Base-by-base conservation (phyloP, 805 yeast species). In the Tetrapisispora iriomotensis region DNA sequence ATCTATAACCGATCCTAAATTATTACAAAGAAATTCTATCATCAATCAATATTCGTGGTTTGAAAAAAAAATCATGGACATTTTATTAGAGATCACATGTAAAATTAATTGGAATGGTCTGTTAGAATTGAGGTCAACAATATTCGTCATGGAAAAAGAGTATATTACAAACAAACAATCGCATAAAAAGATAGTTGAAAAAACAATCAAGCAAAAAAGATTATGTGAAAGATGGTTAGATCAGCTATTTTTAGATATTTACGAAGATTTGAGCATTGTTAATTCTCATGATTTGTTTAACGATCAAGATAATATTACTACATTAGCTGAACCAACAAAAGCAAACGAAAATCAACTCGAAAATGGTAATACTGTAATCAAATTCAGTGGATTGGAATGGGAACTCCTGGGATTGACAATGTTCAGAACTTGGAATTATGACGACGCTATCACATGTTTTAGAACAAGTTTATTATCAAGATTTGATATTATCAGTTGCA, bases 101-200 rank as follows among this genome's bases (percentile, higher is more conserved):
- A 62, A 69, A 19, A 65, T 79, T 29, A 96, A 96, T 4, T 90
- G 98, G 98, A 85, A 84, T 48, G 74, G 71, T 26, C 59, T 86
- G 26, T 67, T 88, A 47, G 65, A 67, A 41, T 53, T 79, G 28
- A 74, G 95, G 42, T 75, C 87, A 1, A 64, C 68, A 15, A 77
- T 82, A 0, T 90, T 90, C 61, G 75, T 85, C 8, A 90, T 90
- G 87, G 84, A 78, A 51, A 76, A 72, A 29, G 90, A 82, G 53
- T 76, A 77, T 48, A 44, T 42, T 6, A 41, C 40, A 8, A 39
- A 36, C 12, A 35, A 33, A 9, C 36, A 22, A 30, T 22, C 15
- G 6, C 41, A 41, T 17, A 46, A 39, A 12, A 50, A 44, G 9
- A 42, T 26, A 20, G 36, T 52, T 9, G 54, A 53, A n/a, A 37